Base-by-base conservation (phyloP, 225 moss, liverwort and hornwort genomes). In the Takakia lepidozioides region DNA sequence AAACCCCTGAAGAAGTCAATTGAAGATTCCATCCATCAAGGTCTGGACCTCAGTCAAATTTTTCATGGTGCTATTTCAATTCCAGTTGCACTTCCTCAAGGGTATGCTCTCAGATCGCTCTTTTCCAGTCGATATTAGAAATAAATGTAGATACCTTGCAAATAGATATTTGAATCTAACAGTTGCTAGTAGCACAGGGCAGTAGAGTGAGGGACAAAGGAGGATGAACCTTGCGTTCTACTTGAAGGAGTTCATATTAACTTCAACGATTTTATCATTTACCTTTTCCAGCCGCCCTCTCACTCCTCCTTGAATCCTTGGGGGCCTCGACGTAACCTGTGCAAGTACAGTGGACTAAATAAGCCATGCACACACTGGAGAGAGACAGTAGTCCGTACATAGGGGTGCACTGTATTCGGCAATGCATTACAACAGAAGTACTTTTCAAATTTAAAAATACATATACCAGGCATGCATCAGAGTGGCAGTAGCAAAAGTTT, bases 251-350 rank as follows among this genome's bases (percentile, higher is more conserved):
- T 38, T 23, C 36, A 52, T 54, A 10, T 18, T n/a, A 34, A 22
- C 29, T 14, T 64, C 19, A 49, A 34, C 38, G 25, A 43, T 17
- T 64, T 43, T 24, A 45, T 42, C 16, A 29, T 36, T 43, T 63
- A 77, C 67, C 67, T 61, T 81, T 81, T 5, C 65, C 76, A 3
- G 60, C 62, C 61, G 69, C 68, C 54, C 76, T 62, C 13, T 81
- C 75, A 16, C 71, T 57, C 53, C 52, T 68, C 53, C 52, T 68
- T 27, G 41, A 14, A 22, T 46, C 67, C 57, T 62, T 52, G 3
- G 48, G 62, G 32, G 44, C 48, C 44, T 71, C 71, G 49, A 54
- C 38, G 25, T 50, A n/a, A n/a, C n/a, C n/a, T n/a, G n/a, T n/a
- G n/a, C n/a, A n/a, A n/a, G n/a, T n/a, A n/a, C n/a, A n/a, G n/a